Evolutionary conservation across 2,329 filamentous ascomycete genomes (phyloP), one percentile per base, ranked within the genome.

Genomic region (Paracoccidioides brasiliensis): DNA sequence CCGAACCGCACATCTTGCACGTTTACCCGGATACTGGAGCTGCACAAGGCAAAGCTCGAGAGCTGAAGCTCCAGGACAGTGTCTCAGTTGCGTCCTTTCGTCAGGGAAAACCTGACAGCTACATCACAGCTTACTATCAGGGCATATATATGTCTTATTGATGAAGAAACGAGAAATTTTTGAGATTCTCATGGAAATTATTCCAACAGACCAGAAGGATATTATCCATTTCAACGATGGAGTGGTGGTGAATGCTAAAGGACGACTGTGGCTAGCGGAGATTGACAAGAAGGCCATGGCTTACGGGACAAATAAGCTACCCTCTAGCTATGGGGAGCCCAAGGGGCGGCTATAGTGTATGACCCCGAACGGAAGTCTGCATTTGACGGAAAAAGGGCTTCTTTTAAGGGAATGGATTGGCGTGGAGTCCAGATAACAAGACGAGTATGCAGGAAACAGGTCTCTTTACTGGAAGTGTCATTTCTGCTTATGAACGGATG

Each of bases 381-480:
- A 81, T 62, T 77, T 79, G 42, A 75, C 85, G 58, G 74, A 79
- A 52, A 75, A 76, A 52, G 78, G 94, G 62, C 85, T 79, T 40
- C 94, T 95, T 95, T 56, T 56, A 51, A 62, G 90, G 90, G 55
- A 95, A 95, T 72, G 85, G 86, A 51, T 82, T 91, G 52, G 85
- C 85, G 60, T 95, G 88, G 86, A 90, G 86, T 44, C 76, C 78
- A 10, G 81, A 86, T 66, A 76, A 81, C 64, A 81, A 80, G 67
- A 89, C 78, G 55, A 83, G 55, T 53, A 54, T 63, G 62, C 56
- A 55, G 58, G 60, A 57, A 56, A 56, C 3, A 32, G 37, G 28
- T 32, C 15, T 30, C 5, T 10, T 38, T n/a, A 8, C 22, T 45
- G 40, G n/a, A 46, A 50, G 15, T 62, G 59, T 51, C 54, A 57